A percentile compares a stretch with the other conserved stretches of the same genome.
phyloP scores from a whole-genome alignment of 2,329 filamentous ascomycete species.

The Venturia asperata region DNA sequence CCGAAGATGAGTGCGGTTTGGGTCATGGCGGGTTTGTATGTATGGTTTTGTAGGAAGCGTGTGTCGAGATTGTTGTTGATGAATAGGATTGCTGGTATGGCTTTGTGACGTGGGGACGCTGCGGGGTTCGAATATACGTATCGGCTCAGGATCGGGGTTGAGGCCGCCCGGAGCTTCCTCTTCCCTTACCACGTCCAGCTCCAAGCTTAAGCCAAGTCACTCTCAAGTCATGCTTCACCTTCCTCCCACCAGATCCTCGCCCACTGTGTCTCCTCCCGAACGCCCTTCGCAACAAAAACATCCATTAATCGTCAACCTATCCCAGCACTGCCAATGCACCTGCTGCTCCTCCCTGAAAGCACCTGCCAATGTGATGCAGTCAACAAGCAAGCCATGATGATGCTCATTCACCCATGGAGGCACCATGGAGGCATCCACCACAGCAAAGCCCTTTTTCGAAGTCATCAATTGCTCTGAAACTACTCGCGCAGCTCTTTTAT shows the following conservation, averaged over 20 bases:
- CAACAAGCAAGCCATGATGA: not conserved
- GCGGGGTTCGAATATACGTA: not conserved
- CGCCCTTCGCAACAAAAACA: too few relatives aligned
- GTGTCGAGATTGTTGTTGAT: too few relatives aligned
- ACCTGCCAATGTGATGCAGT: not conserved
- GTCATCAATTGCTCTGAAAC: not conserved
- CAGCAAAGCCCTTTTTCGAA: not conserved
- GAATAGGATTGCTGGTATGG: not conserved
- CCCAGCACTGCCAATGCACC: not conserved
- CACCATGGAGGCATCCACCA: not conserved
- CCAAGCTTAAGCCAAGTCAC: too few relatives aligned
- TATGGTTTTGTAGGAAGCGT: too few relatives aligned
- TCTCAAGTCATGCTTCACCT: too few relatives aligned
- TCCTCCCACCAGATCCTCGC: too few relatives aligned
- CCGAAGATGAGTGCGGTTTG: conserved; percentile 29
- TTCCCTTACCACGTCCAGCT: too few relatives aligned
- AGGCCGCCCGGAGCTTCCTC: not conserved
- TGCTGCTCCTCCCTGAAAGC: not conserved
- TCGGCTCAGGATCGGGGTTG: too few relatives aligned
- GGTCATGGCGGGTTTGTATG: conserved; percentile 1
- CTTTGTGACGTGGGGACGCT: not conserved
- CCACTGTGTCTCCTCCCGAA: too few relatives aligned
- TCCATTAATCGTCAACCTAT: too few relatives aligned
- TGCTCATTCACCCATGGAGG: not conserved
- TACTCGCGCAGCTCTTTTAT: not conserved